Conservation (phyloP, 2,329 filamentous ascomycete species). For the Triangularia setosa region DNA sequence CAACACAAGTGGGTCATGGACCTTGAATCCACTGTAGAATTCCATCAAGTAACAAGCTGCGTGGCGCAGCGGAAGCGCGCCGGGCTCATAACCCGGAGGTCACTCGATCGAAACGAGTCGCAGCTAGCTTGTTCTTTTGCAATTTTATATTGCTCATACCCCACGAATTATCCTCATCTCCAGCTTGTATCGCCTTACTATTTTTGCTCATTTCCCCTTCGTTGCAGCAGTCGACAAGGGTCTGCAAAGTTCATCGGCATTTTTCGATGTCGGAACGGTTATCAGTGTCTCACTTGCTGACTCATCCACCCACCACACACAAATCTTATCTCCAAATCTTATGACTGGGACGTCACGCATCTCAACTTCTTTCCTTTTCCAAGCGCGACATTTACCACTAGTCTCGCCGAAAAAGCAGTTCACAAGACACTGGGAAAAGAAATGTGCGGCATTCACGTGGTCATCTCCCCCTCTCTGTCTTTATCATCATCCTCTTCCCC, state of each 20-base stretch:
- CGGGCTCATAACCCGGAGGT: constrained; percentile 31
- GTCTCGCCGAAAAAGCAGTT: no score
- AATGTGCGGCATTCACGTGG: constrained; percentile 61
- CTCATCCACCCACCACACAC: not conserved
- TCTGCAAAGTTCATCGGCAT: not conserved
- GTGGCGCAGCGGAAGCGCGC: constrained; percentile 28
- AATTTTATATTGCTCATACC: not conserved
- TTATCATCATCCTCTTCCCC: no score
- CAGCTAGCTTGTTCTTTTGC: constrained; percentile 18
- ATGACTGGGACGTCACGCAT: not conserved
- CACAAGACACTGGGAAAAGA: not conserved
- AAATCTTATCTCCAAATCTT: not conserved
- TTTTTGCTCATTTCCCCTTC: not conserved
- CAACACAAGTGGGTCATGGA: not conserved
- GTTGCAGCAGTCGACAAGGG: not conserved
- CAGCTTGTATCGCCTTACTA: no score
- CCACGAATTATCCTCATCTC: not conserved
- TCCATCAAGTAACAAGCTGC: constrained; percentile 18
- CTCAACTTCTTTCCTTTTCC: not conserved
- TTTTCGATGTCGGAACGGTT: not conserved
- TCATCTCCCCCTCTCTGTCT: constrained; percentile 42
- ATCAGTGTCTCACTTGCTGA: not conserved
- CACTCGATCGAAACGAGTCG: constrained; percentile 27
- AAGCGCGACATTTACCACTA: not conserved
- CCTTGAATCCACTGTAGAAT: not conserved